Evolutionary conservation across 176 grass and related monocot species (phyloP).

Genomic region (Triticum aestivum): DNA sequence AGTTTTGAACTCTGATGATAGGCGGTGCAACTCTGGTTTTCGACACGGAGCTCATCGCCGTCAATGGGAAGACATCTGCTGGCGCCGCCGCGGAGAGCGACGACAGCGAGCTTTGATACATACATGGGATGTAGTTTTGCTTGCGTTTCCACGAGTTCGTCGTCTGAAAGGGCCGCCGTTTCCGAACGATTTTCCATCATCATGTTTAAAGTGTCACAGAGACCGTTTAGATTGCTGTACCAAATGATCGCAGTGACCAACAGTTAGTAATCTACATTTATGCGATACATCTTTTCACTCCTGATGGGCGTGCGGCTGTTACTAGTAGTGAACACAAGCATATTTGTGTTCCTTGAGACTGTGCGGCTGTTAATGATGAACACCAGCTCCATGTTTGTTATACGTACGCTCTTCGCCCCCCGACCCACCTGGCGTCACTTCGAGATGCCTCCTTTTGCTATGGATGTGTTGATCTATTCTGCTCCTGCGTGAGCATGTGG

Average conservation of each 20-base stretch:
- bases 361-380: too few species aligned
- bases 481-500: too few species aligned
- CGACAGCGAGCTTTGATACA: slow-evolving; percentile 48
- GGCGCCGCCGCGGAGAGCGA: background rate
- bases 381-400: too few species aligned
- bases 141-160: background rate
- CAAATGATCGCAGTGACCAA: background rate
- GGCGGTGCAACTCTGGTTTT: slow-evolving; percentile 87
- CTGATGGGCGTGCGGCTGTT: background rate
- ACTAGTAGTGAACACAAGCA: too few species aligned
- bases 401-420: too few species aligned
- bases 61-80: slow-evolving; percentile 61
- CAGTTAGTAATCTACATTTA: background rate
- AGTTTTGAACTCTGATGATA: slow-evolving; percentile 25
- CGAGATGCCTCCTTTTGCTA: too few species aligned
- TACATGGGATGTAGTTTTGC: background rate
- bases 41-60: slow-evolving; percentile 80
- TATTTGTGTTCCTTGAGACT: too few species aligned
- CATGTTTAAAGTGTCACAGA: background rate
- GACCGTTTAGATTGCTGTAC: background rate
- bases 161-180: background rate
- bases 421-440: too few species aligned
- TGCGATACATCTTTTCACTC: background rate
- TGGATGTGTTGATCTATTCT: too few species aligned
- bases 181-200: background rate